These are phyloP conservation scores for Metarhizium guizhouense DNA, from an alignment of 2,329 filamentous ascomycete genomes.

Conservation along the genomic window DNA sequence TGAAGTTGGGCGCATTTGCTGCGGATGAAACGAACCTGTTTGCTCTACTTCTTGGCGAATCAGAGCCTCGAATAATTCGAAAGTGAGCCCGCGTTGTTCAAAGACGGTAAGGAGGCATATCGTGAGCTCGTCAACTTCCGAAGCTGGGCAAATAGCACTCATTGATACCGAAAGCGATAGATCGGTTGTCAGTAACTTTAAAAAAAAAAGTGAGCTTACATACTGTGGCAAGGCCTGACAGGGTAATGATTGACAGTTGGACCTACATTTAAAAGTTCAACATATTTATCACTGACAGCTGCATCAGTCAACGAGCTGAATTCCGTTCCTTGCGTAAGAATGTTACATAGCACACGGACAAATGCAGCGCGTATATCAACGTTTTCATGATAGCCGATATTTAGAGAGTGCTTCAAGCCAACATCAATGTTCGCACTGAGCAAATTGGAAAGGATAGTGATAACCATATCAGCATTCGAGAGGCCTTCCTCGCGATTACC, in stretches of 20 bases:
- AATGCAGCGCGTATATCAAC: conserved; percentile 62
- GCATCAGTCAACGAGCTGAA: conserved; percentile 61
- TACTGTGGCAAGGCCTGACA: neutral
- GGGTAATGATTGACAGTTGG: neutral
- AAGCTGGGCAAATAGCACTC: conserved; percentile 56
- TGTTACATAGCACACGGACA: conserved; percentile 61
- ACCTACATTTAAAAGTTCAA: conserved; percentile 48
- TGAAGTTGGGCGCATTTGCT: neutral
- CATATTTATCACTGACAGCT: conserved; percentile 60
- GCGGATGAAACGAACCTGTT: conserved; percentile 34
- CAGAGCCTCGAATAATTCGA: conserved; percentile 54
- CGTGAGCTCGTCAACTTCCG: conserved; percentile 60
- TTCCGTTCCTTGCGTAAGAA: conserved; percentile 62
- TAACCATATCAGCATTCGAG: conserved; percentile 53
- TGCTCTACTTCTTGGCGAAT: conserved; percentile 62
- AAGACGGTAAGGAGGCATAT: conserved; percentile 62
- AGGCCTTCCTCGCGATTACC: conserved; percentile 42
- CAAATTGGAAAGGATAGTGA: conserved; percentile 59
- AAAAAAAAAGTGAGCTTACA: neutral
- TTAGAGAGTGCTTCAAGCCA: conserved; percentile 59
- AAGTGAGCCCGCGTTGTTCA: conserved; percentile 54
- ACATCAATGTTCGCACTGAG: conserved; percentile 65
- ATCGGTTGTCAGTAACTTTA: conserved; percentile 51
- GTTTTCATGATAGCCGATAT: conserved; percentile 63
- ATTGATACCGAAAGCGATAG: conserved; percentile 54